Percentiles rank a stretch among this genome's conserved stretches.
These are phyloP conservation scores for Neurospora sp. DNA, from an alignment of 2,329 filamentous ascomycete species.

Conservation along the genomic window DNA sequence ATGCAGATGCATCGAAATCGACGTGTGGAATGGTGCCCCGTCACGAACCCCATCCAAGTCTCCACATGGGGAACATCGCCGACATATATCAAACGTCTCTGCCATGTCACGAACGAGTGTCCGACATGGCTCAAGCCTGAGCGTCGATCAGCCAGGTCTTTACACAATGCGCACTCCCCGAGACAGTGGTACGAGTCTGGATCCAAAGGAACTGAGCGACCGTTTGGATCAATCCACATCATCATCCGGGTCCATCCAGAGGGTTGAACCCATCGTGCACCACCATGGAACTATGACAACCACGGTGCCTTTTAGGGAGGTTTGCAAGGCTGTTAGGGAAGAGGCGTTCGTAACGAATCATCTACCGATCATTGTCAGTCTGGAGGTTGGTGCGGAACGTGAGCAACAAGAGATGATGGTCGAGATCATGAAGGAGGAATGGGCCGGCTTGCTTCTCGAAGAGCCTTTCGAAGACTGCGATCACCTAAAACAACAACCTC, in stretches of 20 bases:
- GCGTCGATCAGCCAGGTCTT: slow-evolving; percentile 22
- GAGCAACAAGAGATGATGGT: slow-evolving; percentile 91
- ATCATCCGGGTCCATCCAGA: slow-evolving; percentile 18
- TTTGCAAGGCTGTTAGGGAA: slow-evolving; percentile 71
- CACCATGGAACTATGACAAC: slow-evolving; percentile 77
- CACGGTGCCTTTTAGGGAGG: slow-evolving; percentile 77
- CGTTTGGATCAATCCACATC: slow-evolving; percentile 13
- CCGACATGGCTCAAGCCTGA: slow-evolving; percentile 30
- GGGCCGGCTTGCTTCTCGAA: slow-evolving; percentile 66
- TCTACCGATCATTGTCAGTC: slow-evolving; percentile 79
- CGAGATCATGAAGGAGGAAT: slow-evolving; percentile 84
- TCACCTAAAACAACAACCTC: slow-evolving; percentile 50
- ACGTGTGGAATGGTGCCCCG: slow-evolving; percentile 72
- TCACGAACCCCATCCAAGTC: slow-evolving; percentile 30
- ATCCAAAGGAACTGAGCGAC: slow-evolving; percentile 27
- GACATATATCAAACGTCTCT: slow-evolving; percentile 32
- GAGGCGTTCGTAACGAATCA: slow-evolving; percentile 67
- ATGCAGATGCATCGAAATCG: slow-evolving; percentile 88
- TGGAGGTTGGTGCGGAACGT: slow-evolving; percentile 78
- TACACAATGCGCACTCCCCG: slow-evolving; percentile 9
- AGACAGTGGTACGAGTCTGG: slow-evolving; percentile 20
- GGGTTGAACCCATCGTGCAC: slow-evolving; percentile 67
- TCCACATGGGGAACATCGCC: slow-evolving; percentile 33
- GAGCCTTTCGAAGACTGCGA: slow-evolving; percentile 38
- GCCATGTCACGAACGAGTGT: slow-evolving; percentile 13